Percentiles rank a stretch among this genome's conserved stretches.
phyloP scores from a whole-genome alignment of 2,329 filamentous ascomycete species.

The Fusarium lateritium region DNA sequence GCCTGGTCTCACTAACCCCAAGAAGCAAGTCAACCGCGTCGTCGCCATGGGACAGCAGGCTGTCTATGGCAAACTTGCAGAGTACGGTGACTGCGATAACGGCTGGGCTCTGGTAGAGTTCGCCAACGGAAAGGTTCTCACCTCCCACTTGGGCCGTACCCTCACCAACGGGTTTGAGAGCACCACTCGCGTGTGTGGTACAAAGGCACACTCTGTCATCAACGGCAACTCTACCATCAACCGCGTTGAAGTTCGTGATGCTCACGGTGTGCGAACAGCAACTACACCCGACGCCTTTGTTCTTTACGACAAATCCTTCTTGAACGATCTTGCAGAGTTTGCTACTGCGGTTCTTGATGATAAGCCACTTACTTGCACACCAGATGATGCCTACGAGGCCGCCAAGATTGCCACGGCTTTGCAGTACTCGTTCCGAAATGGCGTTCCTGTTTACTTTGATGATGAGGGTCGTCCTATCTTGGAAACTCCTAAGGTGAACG shows the following conservation, averaged over 20 bases:
- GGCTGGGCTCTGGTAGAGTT: conserved; percentile 55
- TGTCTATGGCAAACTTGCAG: conserved; percentile 50
- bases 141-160: conserved; percentile 53
- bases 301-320: conserved; percentile 39
- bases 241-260: conserved; percentile 26
- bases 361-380: conserved; percentile 39
- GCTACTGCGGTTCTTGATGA: conserved; percentile 37
- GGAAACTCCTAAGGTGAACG: conserved; percentile 26
- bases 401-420: conserved; percentile 43
- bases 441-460: conserved; percentile 48
- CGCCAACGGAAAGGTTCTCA: conserved; percentile 55
- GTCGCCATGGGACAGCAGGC: conserved; percentile 52
- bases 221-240: conserved; percentile 41
- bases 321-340: conserved; percentile 43
- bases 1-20: conserved; percentile 47
- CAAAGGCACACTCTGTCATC: conserved; percentile 51
- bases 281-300: conserved; percentile 40
- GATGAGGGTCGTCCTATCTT: conserved; percentile 44
- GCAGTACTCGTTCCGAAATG: conserved; percentile 46
- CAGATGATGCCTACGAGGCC: conserved; percentile 44
- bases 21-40: conserved; percentile 52
- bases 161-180: conserved; percentile 55
- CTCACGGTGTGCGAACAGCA: conserved; percentile 23
- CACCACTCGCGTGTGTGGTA: conserved; percentile 53
- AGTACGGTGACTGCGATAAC: conserved; percentile 52